A percentile compares a stretch with the other conserved stretches of the same genome.
phyloP scores from a whole-genome alignment of 192 early-diverging fungal species.

The Coemansia sp. region DNA sequence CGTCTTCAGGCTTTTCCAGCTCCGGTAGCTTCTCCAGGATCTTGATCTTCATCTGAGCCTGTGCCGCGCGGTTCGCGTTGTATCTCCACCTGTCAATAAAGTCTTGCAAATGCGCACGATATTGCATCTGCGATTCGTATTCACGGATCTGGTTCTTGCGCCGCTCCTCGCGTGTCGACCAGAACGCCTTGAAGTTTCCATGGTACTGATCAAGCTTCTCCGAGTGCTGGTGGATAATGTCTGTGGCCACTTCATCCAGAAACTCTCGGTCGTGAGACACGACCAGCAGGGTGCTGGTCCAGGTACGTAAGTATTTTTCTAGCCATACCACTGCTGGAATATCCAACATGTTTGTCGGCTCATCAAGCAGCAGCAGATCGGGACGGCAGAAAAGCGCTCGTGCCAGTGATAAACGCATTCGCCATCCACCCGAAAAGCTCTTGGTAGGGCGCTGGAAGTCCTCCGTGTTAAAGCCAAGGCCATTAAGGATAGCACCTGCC shows the following conservation, averaged over 20 bases:
- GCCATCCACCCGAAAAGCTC: slow-evolving; percentile 98
- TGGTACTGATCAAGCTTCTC: slow-evolving; percentile 90
- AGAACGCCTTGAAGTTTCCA: slow-evolving; percentile 91
- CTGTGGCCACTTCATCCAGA: slow-evolving; percentile 94
- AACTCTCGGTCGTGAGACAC: slow-evolving; percentile 99
- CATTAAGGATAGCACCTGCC: slow-evolving; percentile 91
- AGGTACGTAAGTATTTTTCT: slow-evolving; percentile 88
- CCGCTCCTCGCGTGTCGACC: slow-evolving; percentile 86
- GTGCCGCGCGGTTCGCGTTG: slow-evolving; percentile 94
- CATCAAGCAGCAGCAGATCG: slow-evolving; percentile 85
- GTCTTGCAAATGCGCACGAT: slow-evolving; percentile 92
- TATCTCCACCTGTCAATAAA: slow-evolving; percentile 99
- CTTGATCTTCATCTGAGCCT: slow-evolving; percentile 97
- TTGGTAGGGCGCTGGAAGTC: slow-evolving; percentile 83
- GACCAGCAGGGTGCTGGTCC: slow-evolving; percentile 88
- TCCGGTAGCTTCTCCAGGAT: slow-evolving; percentile 95
- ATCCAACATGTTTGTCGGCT: slow-evolving; percentile 89
- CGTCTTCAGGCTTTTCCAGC: slow-evolving; percentile 82
- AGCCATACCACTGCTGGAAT: slow-evolving; percentile 98
- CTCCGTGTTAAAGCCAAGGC: slow-evolving; percentile 86
- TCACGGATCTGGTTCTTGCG: slow-evolving; percentile 87
- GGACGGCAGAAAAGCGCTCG: slow-evolving; percentile 96
- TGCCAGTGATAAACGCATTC: slow-evolving; percentile 96
- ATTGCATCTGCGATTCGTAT: slow-evolving; percentile 93
- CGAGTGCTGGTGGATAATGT: slow-evolving; percentile 96